A percentile compares a stretch with the other conserved stretches of the same genome.
phyloP scores from a whole-genome alignment of 345 rosid species.

The sweet orange (Citrus sinensis) region DNA sequence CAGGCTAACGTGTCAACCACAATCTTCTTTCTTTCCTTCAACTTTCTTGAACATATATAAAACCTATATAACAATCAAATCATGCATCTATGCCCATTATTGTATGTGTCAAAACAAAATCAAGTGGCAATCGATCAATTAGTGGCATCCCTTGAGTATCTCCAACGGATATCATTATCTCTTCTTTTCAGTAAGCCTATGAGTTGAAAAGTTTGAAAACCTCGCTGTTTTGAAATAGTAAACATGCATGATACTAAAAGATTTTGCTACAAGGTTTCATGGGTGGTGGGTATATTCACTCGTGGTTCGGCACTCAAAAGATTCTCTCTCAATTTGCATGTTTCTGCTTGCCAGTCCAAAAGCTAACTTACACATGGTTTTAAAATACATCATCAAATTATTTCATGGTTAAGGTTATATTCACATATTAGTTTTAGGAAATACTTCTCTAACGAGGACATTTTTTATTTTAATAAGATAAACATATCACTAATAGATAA shows the following conservation, averaged over 20 bases:
- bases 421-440: no score
- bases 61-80: not conserved
- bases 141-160: constrained; percentile 5
- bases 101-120: not conserved
- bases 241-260: not conserved
- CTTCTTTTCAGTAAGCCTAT: not conserved
- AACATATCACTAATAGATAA: no score
- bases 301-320: not conserved
- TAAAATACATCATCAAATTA: not conserved
- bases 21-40: not conserved
- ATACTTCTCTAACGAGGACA: no score
- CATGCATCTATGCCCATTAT: not conserved
- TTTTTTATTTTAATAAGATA: no score
- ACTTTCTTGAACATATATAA: not conserved
- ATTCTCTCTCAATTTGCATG: not conserved
- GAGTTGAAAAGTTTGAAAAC: not conserved
- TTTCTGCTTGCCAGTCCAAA: not conserved
- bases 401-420: not conserved
- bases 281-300: not conserved
- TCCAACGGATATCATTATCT: not conserved
- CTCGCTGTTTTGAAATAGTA: not conserved
- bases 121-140: not conserved
- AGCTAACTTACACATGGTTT: not conserved
- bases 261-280: not conserved
- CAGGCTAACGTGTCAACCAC: constrained; percentile 18